Percentiles rank a stretch among this genome's conserved stretches.
Evolutionary conservation across 148 eudicot species (phyloP).

Genomic region (Vaccinium vitisidaea): DNA sequence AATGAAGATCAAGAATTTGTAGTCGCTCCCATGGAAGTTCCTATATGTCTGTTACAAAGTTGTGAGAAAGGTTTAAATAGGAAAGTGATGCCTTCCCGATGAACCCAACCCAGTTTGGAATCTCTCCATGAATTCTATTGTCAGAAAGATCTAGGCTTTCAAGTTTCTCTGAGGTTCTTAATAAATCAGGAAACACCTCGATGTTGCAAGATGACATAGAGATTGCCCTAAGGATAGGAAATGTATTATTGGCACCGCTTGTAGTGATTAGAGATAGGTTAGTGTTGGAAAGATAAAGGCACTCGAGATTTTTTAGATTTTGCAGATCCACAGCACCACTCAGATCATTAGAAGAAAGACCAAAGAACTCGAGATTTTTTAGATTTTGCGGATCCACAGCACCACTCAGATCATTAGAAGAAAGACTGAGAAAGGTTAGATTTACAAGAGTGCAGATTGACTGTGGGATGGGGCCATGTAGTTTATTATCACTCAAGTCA

Average conservation of each 20-base stretch:
- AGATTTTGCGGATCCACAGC: not conserved
- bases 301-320: not conserved
- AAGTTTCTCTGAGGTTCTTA: not conserved
- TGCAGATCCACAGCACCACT: slow-evolving; percentile 21
- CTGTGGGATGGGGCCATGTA: slow-evolving; percentile 1
- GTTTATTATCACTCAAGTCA: not conserved
- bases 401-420: slow-evolving; percentile 30
- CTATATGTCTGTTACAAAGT: slow-evolving; percentile 16
- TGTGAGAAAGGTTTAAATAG: slow-evolving; percentile 26
- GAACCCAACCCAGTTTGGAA: slow-evolving; percentile 8
- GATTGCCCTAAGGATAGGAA: not conserved
- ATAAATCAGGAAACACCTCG: slow-evolving; percentile 15
- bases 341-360: too few relatives aligned
- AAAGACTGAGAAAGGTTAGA: not conserved
- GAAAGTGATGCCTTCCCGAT: not conserved
- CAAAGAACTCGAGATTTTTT: not conserved
- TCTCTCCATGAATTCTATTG: not conserved
- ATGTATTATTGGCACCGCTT: not conserved
- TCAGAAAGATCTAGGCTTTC: fast-evolving
- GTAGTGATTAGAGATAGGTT: not conserved
- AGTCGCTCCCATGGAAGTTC: slow-evolving; percentile 9
- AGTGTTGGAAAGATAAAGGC: slow-evolving; percentile 17
- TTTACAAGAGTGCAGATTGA: slow-evolving; percentile 10
- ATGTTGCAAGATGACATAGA: slow-evolving; percentile 24
- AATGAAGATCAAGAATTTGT: not conserved